Conservation (phyloP, 805 yeast genomes). For the Hanseniaspora pseudoguilliermondii region DNA sequence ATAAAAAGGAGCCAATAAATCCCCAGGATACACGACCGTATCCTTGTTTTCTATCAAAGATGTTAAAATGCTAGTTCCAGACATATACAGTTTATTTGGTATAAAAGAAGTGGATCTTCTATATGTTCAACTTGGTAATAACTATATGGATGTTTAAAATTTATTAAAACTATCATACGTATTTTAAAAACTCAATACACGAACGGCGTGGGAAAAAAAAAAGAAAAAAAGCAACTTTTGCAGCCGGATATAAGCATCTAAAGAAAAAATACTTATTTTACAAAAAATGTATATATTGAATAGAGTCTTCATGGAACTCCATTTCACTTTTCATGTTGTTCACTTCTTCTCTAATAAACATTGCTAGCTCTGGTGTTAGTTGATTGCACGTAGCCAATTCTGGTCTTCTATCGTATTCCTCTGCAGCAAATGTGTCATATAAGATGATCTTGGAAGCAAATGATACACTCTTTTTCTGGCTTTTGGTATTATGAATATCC, state of each 20-base stretch:
- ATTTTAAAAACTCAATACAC: background rate
- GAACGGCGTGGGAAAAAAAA: background rate
- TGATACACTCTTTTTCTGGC: conserved; percentile 29
- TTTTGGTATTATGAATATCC: background rate
- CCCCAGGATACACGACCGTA: conserved; percentile 61
- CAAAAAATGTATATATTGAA: conserved; percentile 73
- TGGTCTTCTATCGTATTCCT: conserved; percentile 85
- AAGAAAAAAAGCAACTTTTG: background rate
- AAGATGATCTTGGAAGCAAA: conserved; percentile 75
- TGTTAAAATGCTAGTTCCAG: background rate
- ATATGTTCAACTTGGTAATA: too few species aligned
- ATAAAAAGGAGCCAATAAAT: conserved; percentile 51
- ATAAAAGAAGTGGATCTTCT: too few species aligned
- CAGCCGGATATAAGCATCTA: background rate
- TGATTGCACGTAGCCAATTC: conserved; percentile 87
- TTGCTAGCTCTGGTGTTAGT: conserved; percentile 75
- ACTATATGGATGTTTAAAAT: too few species aligned
- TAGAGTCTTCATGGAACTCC: conserved; percentile 71
- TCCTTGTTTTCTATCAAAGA: background rate
- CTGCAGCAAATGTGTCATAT: conserved; percentile 70
- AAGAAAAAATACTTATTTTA: conserved; percentile 21
- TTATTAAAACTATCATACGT: too few species aligned
- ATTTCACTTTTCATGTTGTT: conserved; percentile 66
- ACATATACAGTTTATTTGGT: background rate
- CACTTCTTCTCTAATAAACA: conserved; percentile 72